These are phyloP conservation scores for Alternaria burnsii DNA, from an alignment of 2,329 filamentous ascomycete genomes.

Conservation along the genomic window DNA sequence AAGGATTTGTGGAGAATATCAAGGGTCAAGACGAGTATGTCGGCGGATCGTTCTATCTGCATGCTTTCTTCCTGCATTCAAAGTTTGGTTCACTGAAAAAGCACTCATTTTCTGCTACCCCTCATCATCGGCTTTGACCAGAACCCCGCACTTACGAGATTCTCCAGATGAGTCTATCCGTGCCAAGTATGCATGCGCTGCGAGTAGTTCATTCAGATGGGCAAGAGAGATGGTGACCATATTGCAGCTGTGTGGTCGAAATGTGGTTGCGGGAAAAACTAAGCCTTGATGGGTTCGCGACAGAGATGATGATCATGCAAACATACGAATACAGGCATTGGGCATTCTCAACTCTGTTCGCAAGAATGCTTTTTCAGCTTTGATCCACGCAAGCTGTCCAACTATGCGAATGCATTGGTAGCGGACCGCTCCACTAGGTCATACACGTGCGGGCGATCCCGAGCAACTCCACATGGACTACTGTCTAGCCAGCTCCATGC, in stretches of 20 bases:
- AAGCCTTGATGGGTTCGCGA: neutral
- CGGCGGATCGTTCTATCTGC: neutral
- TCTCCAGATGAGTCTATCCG: neutral
- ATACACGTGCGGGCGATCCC: neutral
- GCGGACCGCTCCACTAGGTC: neutral
- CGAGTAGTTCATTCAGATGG: too few species aligned
- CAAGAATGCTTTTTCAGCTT: neutral
- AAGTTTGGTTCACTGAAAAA: neutral
- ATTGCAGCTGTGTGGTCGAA: neutral
- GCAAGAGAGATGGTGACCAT: neutral
- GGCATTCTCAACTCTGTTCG: neutral
- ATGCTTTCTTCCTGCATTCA: neutral
- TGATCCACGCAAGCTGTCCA: neutral
- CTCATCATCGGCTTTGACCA: neutral
- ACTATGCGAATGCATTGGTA: neutral
- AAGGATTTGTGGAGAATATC: too few species aligned
- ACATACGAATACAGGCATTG: neutral
- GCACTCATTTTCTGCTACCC: neutral
- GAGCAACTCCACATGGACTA: neutral
- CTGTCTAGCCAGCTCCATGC: neutral
- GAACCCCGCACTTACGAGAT: neutral
- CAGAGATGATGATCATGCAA: neutral
- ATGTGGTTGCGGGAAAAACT: neutral
- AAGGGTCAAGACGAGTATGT: too few species aligned
- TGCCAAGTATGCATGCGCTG: neutral